Evolutionary conservation across 306 rosid species (phyloP).

Genomic region (Lathyrus oleraceus): DNA sequence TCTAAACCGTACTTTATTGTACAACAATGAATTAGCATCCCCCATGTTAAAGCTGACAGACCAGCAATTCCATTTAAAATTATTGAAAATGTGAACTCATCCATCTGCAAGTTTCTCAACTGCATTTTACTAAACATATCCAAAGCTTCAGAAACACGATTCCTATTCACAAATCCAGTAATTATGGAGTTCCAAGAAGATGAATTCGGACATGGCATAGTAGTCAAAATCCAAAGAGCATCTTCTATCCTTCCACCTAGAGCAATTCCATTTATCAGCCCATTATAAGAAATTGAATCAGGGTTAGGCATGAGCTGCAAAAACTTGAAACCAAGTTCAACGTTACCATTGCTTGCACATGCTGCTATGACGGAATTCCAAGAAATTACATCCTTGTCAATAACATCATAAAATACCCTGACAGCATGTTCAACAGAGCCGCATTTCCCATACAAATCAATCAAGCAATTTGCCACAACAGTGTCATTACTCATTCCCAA

Average conservation of each 20-base stretch:
- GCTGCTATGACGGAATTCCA: constrained; percentile 80
- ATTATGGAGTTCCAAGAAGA: constrained; percentile 79
- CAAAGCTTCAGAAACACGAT: constrained; percentile 55
- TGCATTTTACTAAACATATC: constrained; percentile 60
- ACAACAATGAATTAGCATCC: constrained; percentile 61
- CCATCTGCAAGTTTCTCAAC: constrained; percentile 45
- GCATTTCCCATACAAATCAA: constrained; percentile 81
- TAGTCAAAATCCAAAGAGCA: constrained; percentile 49
- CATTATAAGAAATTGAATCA: constrained; percentile 64
- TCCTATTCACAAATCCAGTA: constrained; percentile 67
- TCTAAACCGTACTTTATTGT: constrained; percentile 52
- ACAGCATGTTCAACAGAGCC: constrained; percentile 48
- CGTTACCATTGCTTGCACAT: constrained; percentile 49
- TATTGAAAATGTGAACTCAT: constrained; percentile 68
- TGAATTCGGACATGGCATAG: constrained; percentile 60
- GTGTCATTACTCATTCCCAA: constrained; percentile 43
- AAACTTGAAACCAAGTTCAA: constrained; percentile 49
- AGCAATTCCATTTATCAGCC: constrained; percentile 63
- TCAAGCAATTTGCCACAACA: constrained; percentile 67
- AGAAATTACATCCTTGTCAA: constrained; percentile 54
- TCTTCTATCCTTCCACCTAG: constrained; percentile 56
- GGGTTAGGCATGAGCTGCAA: constrained; percentile 58
- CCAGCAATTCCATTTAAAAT: constrained; percentile 64
- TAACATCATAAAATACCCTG: constrained; percentile 36
- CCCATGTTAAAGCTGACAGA: constrained; percentile 66